A percentile compares a stretch with the other conserved stretches of the same genome.
phyloP scores from a whole-genome alignment of 192 early-diverging fungal genomes.

The Podila epigama region DNA sequence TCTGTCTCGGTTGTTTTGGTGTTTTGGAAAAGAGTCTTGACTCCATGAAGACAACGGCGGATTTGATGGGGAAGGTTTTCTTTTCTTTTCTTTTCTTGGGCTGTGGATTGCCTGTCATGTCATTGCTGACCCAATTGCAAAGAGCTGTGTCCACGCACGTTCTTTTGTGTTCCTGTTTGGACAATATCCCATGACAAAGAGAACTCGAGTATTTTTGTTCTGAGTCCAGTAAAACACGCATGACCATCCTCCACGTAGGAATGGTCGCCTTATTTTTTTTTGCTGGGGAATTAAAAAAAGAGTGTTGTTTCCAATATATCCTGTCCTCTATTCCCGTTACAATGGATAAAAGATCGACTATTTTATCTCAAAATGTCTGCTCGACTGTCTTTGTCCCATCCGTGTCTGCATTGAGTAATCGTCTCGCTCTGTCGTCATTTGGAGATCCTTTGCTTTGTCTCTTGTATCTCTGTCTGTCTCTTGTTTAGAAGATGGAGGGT shows the following conservation, averaged over 20 bases:
- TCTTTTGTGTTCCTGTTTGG: neutral
- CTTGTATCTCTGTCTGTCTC: neutral
- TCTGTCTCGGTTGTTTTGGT: too few species aligned
- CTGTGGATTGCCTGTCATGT: too few species aligned
- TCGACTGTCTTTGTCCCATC: too few species aligned
- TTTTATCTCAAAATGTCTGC: neutral
- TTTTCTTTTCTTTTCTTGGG: neutral
- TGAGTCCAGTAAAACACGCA: neutral
- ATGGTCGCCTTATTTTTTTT: too few species aligned
- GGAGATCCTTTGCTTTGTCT: too few species aligned
- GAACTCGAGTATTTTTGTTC: too few species aligned
- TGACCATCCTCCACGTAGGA: neutral
- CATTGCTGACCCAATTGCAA: neutral
- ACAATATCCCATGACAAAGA: neutral
- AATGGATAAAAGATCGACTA: conserved; percentile 4
- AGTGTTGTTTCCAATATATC: conserved; percentile 1
- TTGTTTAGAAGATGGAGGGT: too few species aligned
- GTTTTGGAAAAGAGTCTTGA: neutral
- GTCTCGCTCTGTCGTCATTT: too few species aligned
- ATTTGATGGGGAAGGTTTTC: neutral
- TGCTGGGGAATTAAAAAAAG: too few species aligned
- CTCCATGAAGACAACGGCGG: neutral
- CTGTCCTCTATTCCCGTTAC: neutral
- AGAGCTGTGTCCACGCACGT: neutral
- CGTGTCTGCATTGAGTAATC: too few species aligned